Percentiles rank a stretch among this genome's conserved stretches.
These are phyloP conservation scores for Saccharomyces mikatae DNA, from an alignment of 805 yeast genomes.

Conservation along the genomic window DNA sequence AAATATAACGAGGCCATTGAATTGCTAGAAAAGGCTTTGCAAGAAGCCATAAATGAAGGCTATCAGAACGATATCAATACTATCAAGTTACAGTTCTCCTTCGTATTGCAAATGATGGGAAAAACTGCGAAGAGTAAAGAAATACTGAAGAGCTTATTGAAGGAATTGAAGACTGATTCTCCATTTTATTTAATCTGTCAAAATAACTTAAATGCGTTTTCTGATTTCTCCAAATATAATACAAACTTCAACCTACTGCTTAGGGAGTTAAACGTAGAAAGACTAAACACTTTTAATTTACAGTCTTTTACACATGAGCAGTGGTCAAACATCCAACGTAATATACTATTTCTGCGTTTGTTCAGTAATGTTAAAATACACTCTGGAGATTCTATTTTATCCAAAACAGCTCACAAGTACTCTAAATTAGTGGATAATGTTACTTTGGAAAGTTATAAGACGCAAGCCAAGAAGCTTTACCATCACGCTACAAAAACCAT, in stretches of 20 bases:
- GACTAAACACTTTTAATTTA: constrained; percentile 12
- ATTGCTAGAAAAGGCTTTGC: constrained; percentile 39
- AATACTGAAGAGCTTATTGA: constrained; percentile 31
- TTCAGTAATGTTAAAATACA: constrained; percentile 20
- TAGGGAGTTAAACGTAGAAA: constrained; percentile 30
- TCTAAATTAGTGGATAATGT: constrained; percentile 17
- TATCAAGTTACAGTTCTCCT: constrained; percentile 53
- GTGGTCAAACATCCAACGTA: constrained; percentile 18
- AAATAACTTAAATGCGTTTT: constrained; percentile 26
- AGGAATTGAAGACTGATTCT: constrained; percentile 15
- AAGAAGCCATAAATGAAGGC: constrained; percentile 34
- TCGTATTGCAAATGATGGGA: constrained; percentile 40
- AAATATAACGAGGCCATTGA: constrained; percentile 35
- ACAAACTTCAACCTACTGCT: constrained; percentile 26
- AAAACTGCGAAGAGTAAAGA: constrained; percentile 31
- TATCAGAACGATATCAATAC: constrained; percentile 48
- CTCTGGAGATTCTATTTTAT: constrained; percentile 12
- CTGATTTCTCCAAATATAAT: constrained; percentile 25
- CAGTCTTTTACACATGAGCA: constrained; percentile 22
- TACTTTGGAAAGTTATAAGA: constrained; percentile 21
- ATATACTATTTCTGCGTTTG: constrained; percentile 18
- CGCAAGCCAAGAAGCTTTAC: constrained; percentile 26
- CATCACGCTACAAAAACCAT: constrained; percentile 17
- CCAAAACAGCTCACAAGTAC: constrained; percentile 20
- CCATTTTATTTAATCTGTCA: constrained; percentile 26